These are phyloP conservation scores for Ceratobasidium sp. DNA, from an alignment of 1,284 basidiomycete genomes.

Conservation along the genomic window DNA sequence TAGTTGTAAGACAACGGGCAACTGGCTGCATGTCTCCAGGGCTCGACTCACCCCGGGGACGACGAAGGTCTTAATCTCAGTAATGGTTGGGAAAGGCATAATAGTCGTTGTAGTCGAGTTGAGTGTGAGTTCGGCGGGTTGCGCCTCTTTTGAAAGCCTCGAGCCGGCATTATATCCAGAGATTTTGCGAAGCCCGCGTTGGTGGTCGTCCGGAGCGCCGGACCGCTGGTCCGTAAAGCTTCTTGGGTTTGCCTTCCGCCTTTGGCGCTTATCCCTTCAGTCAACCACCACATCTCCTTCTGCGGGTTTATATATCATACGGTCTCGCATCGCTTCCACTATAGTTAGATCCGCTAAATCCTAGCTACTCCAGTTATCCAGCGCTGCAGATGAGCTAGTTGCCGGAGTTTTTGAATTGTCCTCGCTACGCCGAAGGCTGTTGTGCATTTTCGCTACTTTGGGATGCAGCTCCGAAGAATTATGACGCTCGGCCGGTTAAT, in stretches of 20 bases:
- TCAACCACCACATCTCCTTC: background rate
- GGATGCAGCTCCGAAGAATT: conserved; percentile 30
- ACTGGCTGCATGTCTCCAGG: no score
- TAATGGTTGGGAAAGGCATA: conserved; percentile 52
- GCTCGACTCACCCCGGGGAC: conserved; percentile 46
- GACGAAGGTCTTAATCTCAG: conserved; percentile 53
- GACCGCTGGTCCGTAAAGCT: conserved; percentile 18
- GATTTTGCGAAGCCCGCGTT: background rate
- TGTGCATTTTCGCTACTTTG: conserved; percentile 7
- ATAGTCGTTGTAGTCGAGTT: background rate
- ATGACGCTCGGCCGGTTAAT: conserved; percentile 21
- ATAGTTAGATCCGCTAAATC: background rate
- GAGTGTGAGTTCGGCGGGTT: background rate
- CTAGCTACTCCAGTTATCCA: background rate
- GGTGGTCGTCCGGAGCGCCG: conserved; percentile 13
- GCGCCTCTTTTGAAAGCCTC: conserved; percentile 37
- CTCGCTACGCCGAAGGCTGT: background rate
- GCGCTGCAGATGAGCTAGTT: no score
- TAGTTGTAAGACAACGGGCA: background rate
- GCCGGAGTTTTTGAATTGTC: background rate
- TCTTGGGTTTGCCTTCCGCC: background rate
- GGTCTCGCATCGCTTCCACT: background rate
- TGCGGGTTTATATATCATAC: background rate
- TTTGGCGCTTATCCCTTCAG: conserved; percentile 16
- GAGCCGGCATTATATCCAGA: conserved; percentile 33